Evolutionary conservation across 345 rosid genomes (phyloP).

Genomic region (Atalantia buxifolia): DNA sequence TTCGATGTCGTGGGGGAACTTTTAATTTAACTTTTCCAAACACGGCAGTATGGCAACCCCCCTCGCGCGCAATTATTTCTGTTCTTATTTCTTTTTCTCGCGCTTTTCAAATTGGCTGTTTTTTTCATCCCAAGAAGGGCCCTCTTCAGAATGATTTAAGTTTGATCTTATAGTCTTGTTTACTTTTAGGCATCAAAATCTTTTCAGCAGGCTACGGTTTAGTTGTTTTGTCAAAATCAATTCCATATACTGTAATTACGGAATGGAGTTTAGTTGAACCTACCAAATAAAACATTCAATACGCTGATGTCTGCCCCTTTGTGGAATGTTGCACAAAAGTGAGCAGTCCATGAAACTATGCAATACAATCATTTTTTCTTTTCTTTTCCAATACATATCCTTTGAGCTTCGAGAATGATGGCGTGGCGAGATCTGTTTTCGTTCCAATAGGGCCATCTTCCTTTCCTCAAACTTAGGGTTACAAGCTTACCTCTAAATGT

Average conservation of each 20-base stretch:
- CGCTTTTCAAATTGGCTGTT: background rate
- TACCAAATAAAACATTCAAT: background rate
- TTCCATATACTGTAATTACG: background rate
- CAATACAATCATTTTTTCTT: too few relatives aligned
- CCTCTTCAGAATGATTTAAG: background rate
- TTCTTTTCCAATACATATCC: too few relatives aligned
- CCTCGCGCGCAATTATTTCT: background rate
- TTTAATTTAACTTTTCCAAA: background rate
- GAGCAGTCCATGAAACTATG: background rate
- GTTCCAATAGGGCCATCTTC: too few relatives aligned
- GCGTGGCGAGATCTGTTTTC: too few relatives aligned
- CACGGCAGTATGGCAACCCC: background rate
- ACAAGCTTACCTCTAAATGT: too few relatives aligned
- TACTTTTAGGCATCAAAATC: background rate
- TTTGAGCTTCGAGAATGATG: too few relatives aligned
- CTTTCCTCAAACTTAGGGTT: too few relatives aligned
- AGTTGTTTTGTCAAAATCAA: background rate
- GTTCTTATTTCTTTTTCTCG: background rate
- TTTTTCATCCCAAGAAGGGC: background rate
- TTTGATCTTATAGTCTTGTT: background rate
- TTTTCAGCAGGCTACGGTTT: background rate
- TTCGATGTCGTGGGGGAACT: constrained; percentile 1
- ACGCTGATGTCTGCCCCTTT: background rate
- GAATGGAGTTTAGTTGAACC: background rate
- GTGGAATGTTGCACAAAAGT: background rate